Evolutionary conservation across 352 stramenopile genomes (phyloP).

Genomic region (Globisporangium barbulae): DNA sequence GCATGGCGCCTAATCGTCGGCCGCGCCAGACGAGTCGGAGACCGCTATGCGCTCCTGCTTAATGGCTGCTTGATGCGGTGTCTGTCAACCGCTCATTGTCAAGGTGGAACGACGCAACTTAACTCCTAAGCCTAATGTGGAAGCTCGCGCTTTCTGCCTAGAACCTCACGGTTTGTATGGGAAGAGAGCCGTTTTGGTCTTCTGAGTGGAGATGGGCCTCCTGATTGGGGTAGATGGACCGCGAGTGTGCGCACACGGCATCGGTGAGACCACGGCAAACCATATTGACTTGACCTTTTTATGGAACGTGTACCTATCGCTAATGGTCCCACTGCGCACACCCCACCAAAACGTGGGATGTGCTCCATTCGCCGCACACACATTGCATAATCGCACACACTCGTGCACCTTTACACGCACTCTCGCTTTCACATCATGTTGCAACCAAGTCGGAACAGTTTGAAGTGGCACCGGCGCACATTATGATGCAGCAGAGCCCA

Average conservation of each 20-base stretch:
- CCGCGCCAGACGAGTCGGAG: background rate
- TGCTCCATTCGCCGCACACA: background rate
- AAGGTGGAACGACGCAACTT: background rate
- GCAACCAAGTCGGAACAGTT: too few species aligned
- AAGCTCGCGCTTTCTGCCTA: background rate
- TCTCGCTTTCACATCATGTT: background rate
- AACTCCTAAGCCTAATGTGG: too few species aligned
- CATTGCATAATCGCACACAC: background rate
- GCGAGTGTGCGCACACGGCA: slow-evolving; percentile 1
- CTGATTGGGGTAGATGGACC: background rate
- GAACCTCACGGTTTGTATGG: background rate
- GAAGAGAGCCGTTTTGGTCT: too few species aligned
- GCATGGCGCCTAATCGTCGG: background rate
- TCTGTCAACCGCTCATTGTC: background rate
- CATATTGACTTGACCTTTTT: slow-evolving; percentile 10
- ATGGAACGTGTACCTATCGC: background rate
- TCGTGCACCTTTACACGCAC: background rate
- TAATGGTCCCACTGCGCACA: background rate
- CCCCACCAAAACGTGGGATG: background rate
- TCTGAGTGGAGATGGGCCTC: too few species aligned
- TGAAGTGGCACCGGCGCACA: too few species aligned
- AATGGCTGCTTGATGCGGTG: background rate
- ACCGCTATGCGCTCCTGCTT: background rate
- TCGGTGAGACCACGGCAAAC: background rate
- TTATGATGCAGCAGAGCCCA: too few species aligned